Conservation (phyloP, 495 filamentous ascomycete genomes). For the Aspergillus coremiiformis region DNA sequence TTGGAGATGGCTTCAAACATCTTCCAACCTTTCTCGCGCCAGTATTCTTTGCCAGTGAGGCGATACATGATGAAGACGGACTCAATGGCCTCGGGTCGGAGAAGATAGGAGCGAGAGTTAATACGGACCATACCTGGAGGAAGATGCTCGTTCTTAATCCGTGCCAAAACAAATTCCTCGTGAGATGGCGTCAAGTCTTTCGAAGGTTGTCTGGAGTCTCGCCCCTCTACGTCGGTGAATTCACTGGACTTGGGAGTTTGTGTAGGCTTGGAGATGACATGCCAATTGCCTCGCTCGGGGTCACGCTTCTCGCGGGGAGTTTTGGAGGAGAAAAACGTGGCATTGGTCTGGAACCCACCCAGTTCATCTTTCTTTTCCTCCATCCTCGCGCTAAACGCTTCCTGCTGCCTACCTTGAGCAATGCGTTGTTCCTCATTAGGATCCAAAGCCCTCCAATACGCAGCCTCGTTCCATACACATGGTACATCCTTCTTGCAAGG, state of each 20-base stretch:
- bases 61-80: slow-evolving; percentile 95
- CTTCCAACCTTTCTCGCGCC: slow-evolving; percentile 82
- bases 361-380: neutral
- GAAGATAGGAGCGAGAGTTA: slow-evolving; percentile 57
- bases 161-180: slow-evolving; percentile 53
- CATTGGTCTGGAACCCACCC: neutral
- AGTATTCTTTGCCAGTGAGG: slow-evolving; percentile 70
- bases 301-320: slow-evolving; percentile 8
- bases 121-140: slow-evolving; percentile 61
- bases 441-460: slow-evolving; percentile 52
- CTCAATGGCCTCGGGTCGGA: slow-evolving; percentile 91
- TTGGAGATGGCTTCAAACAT: slow-evolving; percentile 75
- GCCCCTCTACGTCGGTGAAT: neutral
- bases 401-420: slow-evolving; percentile 22
- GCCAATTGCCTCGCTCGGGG: slow-evolving; percentile 18
- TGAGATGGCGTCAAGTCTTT: slow-evolving; percentile 35
- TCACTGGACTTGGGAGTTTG: neutral
- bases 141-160: slow-evolving; percentile 54
- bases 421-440: slow-evolving; percentile 33
- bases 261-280: slow-evolving; percentile 7
- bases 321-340: neutral
- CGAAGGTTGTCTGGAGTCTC: neutral
- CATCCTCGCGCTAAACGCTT: slow-evolving; percentile 10
- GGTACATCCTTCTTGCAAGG: slow-evolving; percentile 57
- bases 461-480: slow-evolving; percentile 72